Conservation (phyloP, 2,329 filamentous ascomycete species). For the Beauveria medogensis region DNA sequence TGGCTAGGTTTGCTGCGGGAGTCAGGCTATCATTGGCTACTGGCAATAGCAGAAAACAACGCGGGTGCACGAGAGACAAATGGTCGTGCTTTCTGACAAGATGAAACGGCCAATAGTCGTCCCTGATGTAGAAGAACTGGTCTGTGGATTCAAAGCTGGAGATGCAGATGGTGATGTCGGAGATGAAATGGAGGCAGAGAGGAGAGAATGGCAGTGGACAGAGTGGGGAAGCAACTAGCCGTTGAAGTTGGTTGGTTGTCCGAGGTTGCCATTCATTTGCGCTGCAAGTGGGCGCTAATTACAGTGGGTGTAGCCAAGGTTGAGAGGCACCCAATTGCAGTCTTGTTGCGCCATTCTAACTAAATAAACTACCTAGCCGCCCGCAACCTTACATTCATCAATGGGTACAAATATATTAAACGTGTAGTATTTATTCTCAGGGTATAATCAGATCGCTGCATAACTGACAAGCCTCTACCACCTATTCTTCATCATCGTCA, state of each 20-base stretch:
- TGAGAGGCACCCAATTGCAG: background rate
- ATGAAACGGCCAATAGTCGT: background rate
- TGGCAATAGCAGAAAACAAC: background rate
- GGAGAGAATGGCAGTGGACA: background rate
- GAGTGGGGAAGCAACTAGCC: background rate
- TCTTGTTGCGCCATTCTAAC: background rate
- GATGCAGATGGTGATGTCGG: constrained; percentile 1
- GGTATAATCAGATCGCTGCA: background rate
- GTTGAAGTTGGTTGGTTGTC: background rate
- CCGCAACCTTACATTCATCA: background rate
- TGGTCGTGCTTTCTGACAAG: background rate
- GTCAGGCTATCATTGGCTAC: constrained; percentile 1
- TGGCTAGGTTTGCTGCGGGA: background rate
- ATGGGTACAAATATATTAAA: too few relatives aligned
- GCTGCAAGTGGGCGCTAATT: background rate
- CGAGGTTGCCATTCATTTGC: background rate
- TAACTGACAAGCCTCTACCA: background rate
- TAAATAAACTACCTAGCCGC: background rate
- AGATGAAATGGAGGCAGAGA: constrained; percentile 8
- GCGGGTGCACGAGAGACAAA: background rate
- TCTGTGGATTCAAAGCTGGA: background rate
- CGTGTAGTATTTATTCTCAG: background rate
- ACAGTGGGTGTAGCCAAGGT: background rate
- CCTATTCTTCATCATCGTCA: constrained; percentile 48
- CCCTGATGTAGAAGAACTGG: background rate